Base-by-base conservation (phyloP, 192 early-diverging fungal species). In the Coemansia sp. region DNA sequence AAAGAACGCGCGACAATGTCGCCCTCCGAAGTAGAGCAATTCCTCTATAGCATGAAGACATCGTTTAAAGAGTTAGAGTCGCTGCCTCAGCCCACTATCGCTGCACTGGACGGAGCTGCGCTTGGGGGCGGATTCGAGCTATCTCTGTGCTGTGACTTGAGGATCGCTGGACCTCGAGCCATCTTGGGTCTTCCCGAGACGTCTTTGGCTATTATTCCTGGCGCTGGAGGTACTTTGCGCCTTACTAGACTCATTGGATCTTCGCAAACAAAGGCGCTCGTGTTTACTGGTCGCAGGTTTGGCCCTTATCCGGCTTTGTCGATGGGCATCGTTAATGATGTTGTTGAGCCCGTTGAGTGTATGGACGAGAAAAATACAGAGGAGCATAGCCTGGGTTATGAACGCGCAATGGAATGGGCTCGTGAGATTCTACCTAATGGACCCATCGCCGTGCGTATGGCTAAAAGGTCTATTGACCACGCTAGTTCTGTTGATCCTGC, bases 161-260 rank as follows among this genome's bases (percentile, higher is more conserved):
- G 97, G 8, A 84, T 96, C 35, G 93, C 91, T 24, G 94, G 94
- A 62, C 85, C 77, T 29, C 70, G 86, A 38, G 91, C 94, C 27
- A 87, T 91, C 61, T 80, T 99, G 44, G 95, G 95, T 11, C 81
- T 99, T 47, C 90, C 93, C 2, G 97, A 99, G 76, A 97, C 97
- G 2, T 89, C 86, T 50, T 85, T 98, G 20, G 95, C 92, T 38
- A 98, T 99, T 61, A 98, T 99, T 61, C 97, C 97, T 30, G 97
- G 96, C 37, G 95, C 97, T 43, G 97, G 97, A 24, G 97, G 97
- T 34, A 98, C 97, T 8, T 93, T 97, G 77, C 88, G 95, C 27
- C 83, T 98, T 40, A 87, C 95, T 34, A 85, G 93, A 27, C 74
- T 98, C 50, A 93, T 99, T 62, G 97, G 97, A 4, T 61, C 84